Conservation (phyloP, 148 eudicot genomes). For the Linanthus parryae region DNA sequence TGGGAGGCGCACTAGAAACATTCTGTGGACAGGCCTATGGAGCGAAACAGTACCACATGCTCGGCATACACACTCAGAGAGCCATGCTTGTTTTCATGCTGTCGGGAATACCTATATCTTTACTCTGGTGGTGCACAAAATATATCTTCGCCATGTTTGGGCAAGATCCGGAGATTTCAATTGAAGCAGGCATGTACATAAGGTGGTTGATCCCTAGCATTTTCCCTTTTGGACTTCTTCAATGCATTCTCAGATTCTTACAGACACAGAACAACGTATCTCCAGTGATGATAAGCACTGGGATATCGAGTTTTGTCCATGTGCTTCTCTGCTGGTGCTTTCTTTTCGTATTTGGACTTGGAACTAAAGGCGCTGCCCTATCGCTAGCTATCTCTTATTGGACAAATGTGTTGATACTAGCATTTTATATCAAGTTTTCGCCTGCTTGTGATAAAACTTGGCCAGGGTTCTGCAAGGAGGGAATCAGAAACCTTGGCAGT, state of each 20-base stretch:
- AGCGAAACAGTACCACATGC: constrained; percentile 14
- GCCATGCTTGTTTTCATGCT: constrained; percentile 5
- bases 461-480: constrained; percentile 11
- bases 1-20: constrained; percentile 16
- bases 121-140: constrained; percentile 3
- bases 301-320: constrained; percentile 6
- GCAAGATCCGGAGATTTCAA: constrained; percentile 9
- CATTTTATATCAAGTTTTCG: constrained; percentile 10
- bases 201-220: constrained; percentile 12
- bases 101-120: constrained; percentile 3
- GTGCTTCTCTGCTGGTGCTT: constrained; percentile 1
- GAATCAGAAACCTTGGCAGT: not conserved
- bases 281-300: constrained; percentile 8
- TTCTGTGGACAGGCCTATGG: constrained; percentile 15
- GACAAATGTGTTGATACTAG: constrained; percentile 11
- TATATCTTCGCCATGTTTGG: not conserved
- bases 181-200: not conserved
- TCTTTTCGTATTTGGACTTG: not conserved
- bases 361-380: constrained; percentile 4
- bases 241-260: constrained; percentile 13
- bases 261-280: constrained; percentile 4
- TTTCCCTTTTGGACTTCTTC: constrained; percentile 11
- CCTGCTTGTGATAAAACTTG: constrained; percentile 7
- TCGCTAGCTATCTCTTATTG: constrained; percentile 8
- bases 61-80: constrained; percentile 14